Evolutionary conservation across 306 rosid genomes (phyloP).

Genomic region (Pueraria montana): DNA sequence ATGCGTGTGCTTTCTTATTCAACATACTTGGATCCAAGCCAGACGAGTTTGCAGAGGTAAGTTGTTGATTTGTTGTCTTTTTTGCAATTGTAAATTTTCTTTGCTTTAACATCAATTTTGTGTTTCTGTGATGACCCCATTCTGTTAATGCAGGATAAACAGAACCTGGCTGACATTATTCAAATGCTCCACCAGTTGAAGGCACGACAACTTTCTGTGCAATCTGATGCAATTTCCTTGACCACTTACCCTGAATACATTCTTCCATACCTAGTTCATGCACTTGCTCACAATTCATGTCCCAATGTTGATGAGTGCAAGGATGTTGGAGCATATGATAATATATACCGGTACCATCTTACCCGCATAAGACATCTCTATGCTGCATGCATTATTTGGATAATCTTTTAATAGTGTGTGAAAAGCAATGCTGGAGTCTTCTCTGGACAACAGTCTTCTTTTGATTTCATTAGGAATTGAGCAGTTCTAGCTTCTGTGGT

Average conservation of each 20-base stretch:
- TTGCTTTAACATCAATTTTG: slow-evolving; percentile 41
- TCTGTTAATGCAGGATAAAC: slow-evolving; percentile 76
- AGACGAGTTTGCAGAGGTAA: slow-evolving; percentile 81
- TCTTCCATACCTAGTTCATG: slow-evolving; percentile 83
- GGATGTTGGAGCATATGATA: slow-evolving; percentile 83
- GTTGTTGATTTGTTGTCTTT: slow-evolving; percentile 39
- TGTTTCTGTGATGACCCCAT: slow-evolving; percentile 38
- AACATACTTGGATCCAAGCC: slow-evolving; percentile 69
- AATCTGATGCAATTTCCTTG: slow-evolving; percentile 74
- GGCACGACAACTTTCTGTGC: slow-evolving; percentile 72
- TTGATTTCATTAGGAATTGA: not conserved
- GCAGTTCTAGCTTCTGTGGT: not conserved
- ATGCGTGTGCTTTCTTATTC: slow-evolving; percentile 82
- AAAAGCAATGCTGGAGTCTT: not conserved
- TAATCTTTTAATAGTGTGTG: slow-evolving; percentile 8
- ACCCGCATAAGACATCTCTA: slow-evolving; percentile 14
- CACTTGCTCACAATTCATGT: slow-evolving; percentile 89
- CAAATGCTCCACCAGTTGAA: slow-evolving; percentile 89
- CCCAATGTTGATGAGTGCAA: slow-evolving; percentile 90
- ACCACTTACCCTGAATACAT: slow-evolving; percentile 86
- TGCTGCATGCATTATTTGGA: slow-evolving; percentile 35
- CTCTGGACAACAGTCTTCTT: not conserved
- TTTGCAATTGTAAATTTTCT: slow-evolving; percentile 23
- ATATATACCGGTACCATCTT: slow-evolving; percentile 72
- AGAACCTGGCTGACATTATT: slow-evolving; percentile 84